Percentiles rank a stretch among this genome's conserved stretches.
phyloP scores from a whole-genome alignment of 2,329 filamentous ascomycete genomes.

The Lachnellula cervina region DNA sequence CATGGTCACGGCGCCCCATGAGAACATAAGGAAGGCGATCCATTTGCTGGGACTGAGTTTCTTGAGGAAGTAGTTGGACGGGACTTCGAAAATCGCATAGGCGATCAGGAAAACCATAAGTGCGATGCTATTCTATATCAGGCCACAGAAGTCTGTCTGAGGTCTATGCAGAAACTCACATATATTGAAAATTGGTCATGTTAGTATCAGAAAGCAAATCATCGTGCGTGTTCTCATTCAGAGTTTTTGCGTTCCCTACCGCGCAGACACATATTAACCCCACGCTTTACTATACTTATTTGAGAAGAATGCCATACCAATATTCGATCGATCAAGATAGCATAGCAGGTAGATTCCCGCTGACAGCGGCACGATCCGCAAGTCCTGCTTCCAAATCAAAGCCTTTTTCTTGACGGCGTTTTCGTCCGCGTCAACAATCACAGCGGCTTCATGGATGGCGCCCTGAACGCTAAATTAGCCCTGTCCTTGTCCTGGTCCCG shows the following conservation, averaged over 20 bases:
- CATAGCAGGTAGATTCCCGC: slow-evolving; percentile 62
- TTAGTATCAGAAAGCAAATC: slow-evolving; percentile 58
- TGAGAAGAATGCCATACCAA: slow-evolving; percentile 41
- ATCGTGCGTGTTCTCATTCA: slow-evolving; percentile 55
- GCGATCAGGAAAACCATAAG: slow-evolving; percentile 45
- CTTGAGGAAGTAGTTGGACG: slow-evolving; percentile 46
- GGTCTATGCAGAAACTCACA: slow-evolving; percentile 29
- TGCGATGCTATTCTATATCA: slow-evolving; percentile 31
- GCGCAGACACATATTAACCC: background rate
- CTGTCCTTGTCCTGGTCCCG: background rate
- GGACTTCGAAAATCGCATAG: slow-evolving; percentile 45
- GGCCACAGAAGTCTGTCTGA: background rate
- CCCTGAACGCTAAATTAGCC: background rate
- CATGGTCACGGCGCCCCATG: slow-evolving; percentile 45
- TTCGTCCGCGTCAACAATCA: background rate
- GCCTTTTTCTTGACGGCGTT: slow-evolving; percentile 29
- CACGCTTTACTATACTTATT: background rate
- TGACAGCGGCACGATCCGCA: slow-evolving; percentile 59
- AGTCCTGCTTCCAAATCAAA: slow-evolving; percentile 55
- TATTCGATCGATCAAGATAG: slow-evolving; percentile 65
- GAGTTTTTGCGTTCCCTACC: slow-evolving; percentile 55
- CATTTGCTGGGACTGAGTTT: slow-evolving; percentile 43
- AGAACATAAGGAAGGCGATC: slow-evolving; percentile 46
- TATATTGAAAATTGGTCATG: slow-evolving; percentile 59
- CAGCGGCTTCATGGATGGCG: background rate